Conservation (phyloP, 306 rosid genomes). For the Ziziphus jujuba region DNA sequence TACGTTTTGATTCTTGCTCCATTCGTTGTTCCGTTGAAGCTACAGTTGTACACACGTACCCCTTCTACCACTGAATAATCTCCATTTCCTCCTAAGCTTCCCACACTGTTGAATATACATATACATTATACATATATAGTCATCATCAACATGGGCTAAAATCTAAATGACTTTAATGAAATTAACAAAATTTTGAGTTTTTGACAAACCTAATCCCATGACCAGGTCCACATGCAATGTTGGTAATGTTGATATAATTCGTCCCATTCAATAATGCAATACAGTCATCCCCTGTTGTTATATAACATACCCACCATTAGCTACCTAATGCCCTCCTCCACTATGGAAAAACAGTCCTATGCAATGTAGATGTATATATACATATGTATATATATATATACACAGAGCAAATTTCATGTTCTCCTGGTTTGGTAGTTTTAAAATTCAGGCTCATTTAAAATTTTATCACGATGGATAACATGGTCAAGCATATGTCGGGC, state of each 20-base stretch:
- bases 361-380: too few species aligned
- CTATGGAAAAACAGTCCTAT: not conserved
- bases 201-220: constrained; percentile 12
- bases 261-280: not conserved
- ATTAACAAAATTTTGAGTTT: not conserved
- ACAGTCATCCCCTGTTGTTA: constrained; percentile 14
- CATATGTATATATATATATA: too few species aligned
- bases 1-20: constrained; percentile 28
- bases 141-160: not conserved
- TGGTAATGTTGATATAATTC: not conserved
- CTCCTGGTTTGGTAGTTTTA: too few species aligned
- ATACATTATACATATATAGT: too few species aligned
- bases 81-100: constrained; percentile 5
- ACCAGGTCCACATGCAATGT: constrained; percentile 11
- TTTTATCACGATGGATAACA: too few species aligned
- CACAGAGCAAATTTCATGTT: too few species aligned
- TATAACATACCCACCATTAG: not conserved
- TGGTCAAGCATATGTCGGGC: too few species aligned
- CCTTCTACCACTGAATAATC: not conserved
- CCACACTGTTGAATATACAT: not conserved
- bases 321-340: not conserved
- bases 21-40: constrained; percentile 16
- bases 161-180: not conserved
- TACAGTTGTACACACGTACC: constrained; percentile 1
- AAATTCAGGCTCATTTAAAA: too few species aligned